Percentiles rank a stretch among this genome's conserved stretches.
Conservation (phyloP, 2,329 filamentous ascomycete species). For the Diplodia seriata region DNA sequence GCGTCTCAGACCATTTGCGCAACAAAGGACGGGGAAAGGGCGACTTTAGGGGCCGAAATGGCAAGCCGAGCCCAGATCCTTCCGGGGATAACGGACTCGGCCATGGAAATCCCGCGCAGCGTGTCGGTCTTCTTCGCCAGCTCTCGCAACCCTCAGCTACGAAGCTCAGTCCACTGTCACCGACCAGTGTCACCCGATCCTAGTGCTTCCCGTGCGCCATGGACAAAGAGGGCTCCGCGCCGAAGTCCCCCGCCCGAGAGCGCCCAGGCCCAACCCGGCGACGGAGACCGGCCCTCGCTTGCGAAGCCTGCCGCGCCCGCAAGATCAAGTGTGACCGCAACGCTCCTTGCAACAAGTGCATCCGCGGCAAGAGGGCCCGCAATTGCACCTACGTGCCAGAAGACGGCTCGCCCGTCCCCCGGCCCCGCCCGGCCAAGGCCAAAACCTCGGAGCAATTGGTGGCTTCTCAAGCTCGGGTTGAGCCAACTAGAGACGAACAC, state of each 20-base stretch:
- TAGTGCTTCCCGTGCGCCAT: background rate
- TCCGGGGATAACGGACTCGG: background rate
- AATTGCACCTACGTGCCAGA: conserved; percentile 33
- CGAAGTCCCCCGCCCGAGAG: background rate
- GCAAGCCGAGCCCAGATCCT: background rate
- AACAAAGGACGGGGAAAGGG: background rate
- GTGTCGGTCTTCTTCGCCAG: background rate
- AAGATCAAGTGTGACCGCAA: conserved; percentile 42
- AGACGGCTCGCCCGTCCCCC: background rate
- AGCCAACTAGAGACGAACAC: background rate
- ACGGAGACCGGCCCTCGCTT: conserved; percentile 40
- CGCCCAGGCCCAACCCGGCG: conserved; percentile 34
- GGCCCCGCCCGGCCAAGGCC: background rate
- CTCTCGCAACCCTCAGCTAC: background rate
- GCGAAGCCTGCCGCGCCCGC: conserved; percentile 40
- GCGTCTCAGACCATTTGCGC: background rate
- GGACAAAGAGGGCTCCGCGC: background rate
- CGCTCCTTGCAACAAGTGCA: conserved; percentile 40
- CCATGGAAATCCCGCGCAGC: background rate
- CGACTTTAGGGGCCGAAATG: background rate
- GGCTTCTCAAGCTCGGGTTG: no score
- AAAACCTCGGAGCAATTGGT: background rate
- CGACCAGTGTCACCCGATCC: background rate
- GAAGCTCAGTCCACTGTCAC: background rate
- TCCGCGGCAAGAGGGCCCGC: conserved; percentile 30